These are phyloP conservation scores for Stentor roeselii DNA, from an alignment of 73 alveolate species.

Conservation along the genomic window DNA sequence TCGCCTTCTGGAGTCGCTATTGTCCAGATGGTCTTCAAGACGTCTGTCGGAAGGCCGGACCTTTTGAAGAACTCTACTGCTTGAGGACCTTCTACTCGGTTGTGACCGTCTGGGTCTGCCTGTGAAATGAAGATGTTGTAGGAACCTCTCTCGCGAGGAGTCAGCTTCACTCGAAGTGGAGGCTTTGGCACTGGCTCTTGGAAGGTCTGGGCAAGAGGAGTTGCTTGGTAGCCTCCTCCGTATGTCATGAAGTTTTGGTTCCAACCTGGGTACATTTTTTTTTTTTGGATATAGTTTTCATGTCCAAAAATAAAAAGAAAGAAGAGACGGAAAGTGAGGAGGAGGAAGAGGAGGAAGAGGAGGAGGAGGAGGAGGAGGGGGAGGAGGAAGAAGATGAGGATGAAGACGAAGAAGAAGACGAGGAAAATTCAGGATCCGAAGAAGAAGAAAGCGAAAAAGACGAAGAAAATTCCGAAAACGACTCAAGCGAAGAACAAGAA, in stretches of 20 bases:
- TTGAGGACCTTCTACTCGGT: conserved; percentile 69
- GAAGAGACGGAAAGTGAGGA: not conserved
- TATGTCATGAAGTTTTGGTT: not conserved
- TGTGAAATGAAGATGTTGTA: conserved; percentile 54
- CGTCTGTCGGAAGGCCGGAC: conserved; percentile 70
- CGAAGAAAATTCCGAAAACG: no score
- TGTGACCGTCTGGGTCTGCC: conserved; percentile 65
- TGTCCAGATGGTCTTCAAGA: conserved; percentile 69
- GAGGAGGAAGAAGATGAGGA: not conserved
- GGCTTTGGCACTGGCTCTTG: not conserved
- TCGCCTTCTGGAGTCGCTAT: conserved; percentile 65
- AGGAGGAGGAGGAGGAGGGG: not conserved
- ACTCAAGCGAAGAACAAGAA: no score
- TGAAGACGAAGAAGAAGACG: not conserved
- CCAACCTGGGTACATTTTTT: conserved; percentile 16
- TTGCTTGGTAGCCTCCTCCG: conserved; percentile 20
- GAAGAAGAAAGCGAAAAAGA: no score
- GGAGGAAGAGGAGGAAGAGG: conserved; percentile 8
- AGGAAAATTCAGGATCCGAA: not conserved
- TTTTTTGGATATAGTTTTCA: no score
- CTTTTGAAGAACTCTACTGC: conserved; percentile 86
- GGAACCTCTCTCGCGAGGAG: conserved; percentile 69
- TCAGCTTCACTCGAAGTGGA: conserved; percentile 40
- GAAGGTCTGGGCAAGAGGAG: not conserved
- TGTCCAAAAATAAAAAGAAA: no score